A percentile compares a stretch with the other conserved stretches of the same genome.
Conservation (phyloP, 257 asterid species). For the Penstemon newberryi region DNA sequence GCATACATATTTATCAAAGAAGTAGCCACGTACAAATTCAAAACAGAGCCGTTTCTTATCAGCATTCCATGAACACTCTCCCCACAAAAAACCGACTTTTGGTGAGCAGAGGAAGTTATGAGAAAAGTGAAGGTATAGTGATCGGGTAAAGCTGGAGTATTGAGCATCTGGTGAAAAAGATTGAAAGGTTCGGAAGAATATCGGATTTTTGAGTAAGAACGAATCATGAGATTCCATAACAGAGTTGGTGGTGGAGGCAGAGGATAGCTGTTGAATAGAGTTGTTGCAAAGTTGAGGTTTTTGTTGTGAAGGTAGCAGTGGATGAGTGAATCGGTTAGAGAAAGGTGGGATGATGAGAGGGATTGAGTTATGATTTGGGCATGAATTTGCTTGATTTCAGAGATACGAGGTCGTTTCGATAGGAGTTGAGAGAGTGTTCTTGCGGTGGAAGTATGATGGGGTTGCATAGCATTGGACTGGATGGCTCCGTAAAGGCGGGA, state of each 20-base stretch:
- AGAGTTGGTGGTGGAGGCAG: constrained; percentile 54
- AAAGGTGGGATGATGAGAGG: constrained; percentile 31
- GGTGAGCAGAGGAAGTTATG: constrained; percentile 67
- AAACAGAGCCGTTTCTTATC: constrained; percentile 40
- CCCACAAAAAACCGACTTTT: constrained; percentile 41
- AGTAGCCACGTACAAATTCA: constrained; percentile 56
- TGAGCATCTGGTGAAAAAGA: constrained; percentile 52
- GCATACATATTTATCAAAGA: constrained; percentile 58
- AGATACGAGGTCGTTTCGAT: constrained; percentile 48
- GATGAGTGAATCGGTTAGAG: constrained; percentile 56
- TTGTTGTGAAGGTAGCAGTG: constrained; percentile 62
- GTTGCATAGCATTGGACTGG: too few species aligned
- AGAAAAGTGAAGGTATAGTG: constrained; percentile 63
- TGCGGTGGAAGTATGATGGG: constrained; percentile 22
- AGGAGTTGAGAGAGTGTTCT: constrained; percentile 48
- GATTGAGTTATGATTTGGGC: constrained; percentile 51
- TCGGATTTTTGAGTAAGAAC: constrained; percentile 55
- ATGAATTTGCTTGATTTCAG: constrained; percentile 65
- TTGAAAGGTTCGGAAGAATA: constrained; percentile 44
- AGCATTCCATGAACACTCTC: constrained; percentile 54
- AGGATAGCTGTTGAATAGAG: constrained; percentile 49
- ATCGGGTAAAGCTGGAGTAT: constrained; percentile 47
- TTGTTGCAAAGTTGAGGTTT: constrained; percentile 40
- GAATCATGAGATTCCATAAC: constrained; percentile 70
- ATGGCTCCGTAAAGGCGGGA: too few species aligned